Evolutionary conservation across 2,329 filamentous ascomycete genomes (phyloP).

Genomic region (Tolypocladium amazonense): DNA sequence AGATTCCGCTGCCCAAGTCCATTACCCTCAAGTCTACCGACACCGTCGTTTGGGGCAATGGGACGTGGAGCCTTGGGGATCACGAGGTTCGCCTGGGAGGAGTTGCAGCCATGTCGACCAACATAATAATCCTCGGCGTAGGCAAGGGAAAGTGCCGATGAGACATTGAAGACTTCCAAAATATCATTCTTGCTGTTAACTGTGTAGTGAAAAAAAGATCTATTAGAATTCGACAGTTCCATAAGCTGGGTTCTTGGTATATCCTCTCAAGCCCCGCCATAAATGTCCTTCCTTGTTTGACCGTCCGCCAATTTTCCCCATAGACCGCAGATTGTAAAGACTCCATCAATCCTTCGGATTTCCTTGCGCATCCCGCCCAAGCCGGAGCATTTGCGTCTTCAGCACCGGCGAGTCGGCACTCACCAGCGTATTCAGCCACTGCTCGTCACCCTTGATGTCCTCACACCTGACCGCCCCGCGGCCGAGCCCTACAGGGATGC

Average conservation of each 20-base stretch:
- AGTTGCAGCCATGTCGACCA: constrained; percentile 12
- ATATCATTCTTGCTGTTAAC: not conserved
- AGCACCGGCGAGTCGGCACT: constrained; percentile 17
- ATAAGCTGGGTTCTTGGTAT: not conserved
- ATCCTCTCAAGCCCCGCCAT: not conserved
- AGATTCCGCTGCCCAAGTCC: constrained; percentile 6
- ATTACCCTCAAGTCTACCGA: constrained; percentile 4
- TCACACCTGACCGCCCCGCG: constrained; percentile 13
- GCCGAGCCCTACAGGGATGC: constrained; percentile 25
- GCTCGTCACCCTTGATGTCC: constrained; percentile 10
- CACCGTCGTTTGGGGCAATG: constrained; percentile 9
- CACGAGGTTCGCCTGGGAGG: constrained; percentile 2
- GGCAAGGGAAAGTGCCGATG: not conserved
- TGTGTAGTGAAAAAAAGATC: not conserved
- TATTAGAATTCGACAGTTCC: not conserved
- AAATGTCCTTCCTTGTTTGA: not conserved
- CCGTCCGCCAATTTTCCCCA: not conserved
- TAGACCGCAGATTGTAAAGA: not conserved
- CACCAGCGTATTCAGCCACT: constrained; percentile 24
- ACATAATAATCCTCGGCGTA: constrained; percentile 10
- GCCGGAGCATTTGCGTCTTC: constrained; percentile 22
- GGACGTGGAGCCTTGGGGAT: constrained; percentile 6
- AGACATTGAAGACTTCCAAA: not conserved
- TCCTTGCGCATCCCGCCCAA: constrained; percentile 15
- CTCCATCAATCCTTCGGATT: constrained; percentile 3